A percentile compares a stretch with the other conserved stretches of the same genome.
Conservation (phyloP, 2,329 filamentous ascomycete species). For the Ceratocystis colombiana region DNA sequence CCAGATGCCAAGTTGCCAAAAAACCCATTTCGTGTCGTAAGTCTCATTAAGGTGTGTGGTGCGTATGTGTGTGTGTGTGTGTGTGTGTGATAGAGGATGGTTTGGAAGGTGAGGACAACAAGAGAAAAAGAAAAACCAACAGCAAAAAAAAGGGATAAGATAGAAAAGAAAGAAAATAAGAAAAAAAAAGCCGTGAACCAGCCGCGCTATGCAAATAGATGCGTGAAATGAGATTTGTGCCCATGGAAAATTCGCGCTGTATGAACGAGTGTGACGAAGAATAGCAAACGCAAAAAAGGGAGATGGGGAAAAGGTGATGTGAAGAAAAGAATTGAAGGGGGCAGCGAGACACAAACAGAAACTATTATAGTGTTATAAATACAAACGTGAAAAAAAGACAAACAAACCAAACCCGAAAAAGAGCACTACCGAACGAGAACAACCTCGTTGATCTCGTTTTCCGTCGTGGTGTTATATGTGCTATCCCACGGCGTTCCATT, state of each 20-base stretch:
- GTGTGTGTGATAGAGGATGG: neutral
- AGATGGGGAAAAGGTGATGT: neutral
- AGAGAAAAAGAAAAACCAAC: neutral
- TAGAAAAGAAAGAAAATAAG: neutral
- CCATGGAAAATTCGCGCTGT: constrained; percentile 19
- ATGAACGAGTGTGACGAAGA: constrained; percentile 20
- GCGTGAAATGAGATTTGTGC: constrained; percentile 19
- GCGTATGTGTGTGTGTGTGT: neutral
- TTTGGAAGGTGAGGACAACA: neutral
- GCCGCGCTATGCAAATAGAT: constrained; percentile 21
- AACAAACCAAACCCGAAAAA: constrained; percentile 25
- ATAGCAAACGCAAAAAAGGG: constrained; percentile 7
- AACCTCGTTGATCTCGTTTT: constrained; percentile 40
- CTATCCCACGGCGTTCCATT: constrained; percentile 36
- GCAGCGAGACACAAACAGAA: constrained; percentile 6
- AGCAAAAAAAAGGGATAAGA: neutral
- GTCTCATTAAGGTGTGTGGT: constrained; percentile 18
- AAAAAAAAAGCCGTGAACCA: constrained; percentile 17
- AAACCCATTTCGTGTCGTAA: constrained; percentile 19
- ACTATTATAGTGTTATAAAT: constrained; percentile 24
- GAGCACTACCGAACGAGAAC: constrained; percentile 35
- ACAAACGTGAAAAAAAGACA: constrained; percentile 19
- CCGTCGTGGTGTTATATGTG: constrained; percentile 32
- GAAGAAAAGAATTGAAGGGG: neutral
- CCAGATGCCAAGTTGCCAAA: constrained; percentile 15